Percentiles rank a stretch among this genome's conserved stretches.
Evolutionary conservation across 805 yeast genomes (phyloP).

Genomic region (Cyberlindnera subsufficiens): DNA sequence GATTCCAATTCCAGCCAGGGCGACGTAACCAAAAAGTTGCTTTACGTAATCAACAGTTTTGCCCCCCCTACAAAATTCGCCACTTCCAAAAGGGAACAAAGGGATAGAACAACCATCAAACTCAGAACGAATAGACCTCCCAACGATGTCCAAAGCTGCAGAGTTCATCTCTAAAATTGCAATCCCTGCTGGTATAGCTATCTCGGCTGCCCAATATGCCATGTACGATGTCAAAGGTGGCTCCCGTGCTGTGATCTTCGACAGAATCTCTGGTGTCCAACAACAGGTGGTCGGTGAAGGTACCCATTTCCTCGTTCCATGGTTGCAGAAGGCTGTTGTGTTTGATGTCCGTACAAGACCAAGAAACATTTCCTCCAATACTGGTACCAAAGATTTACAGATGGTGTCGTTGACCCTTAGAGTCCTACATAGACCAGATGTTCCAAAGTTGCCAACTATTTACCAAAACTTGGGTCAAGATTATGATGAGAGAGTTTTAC

Average conservation of each 20-base stretch:
- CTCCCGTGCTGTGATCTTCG: conserved; percentile 91
- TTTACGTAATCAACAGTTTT: neutral
- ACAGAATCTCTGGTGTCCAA: conserved; percentile 84
- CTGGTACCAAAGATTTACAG: conserved; percentile 96
- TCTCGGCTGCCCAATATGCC: conserved; percentile 72
- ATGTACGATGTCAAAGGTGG: conserved; percentile 96
- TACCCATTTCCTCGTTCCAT: conserved; percentile 90
- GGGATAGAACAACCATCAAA: too few species aligned
- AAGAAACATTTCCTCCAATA: conserved; percentile 84
- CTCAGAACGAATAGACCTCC: neutral
- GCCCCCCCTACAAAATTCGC: neutral
- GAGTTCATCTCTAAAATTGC: conserved; percentile 47
- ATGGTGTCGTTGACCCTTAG: conserved; percentile 90
- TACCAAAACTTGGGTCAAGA: conserved; percentile 91
- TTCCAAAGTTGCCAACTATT: conserved; percentile 70
- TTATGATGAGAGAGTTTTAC: conserved; percentile 90
- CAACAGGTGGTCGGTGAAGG: conserved; percentile 92
- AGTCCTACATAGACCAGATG: conserved; percentile 92
- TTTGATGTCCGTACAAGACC: conserved; percentile 96
- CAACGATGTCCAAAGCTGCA: conserved; percentile 34
- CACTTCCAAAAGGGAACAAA: neutral
- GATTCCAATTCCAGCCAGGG: neutral
- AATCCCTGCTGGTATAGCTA: conserved; percentile 62
- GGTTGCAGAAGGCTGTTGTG: conserved; percentile 88
- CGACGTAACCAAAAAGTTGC: neutral